Base-by-base conservation (phyloP, 2,329 filamentous ascomycete genomes). In the Trichoderma sp. region DNA sequence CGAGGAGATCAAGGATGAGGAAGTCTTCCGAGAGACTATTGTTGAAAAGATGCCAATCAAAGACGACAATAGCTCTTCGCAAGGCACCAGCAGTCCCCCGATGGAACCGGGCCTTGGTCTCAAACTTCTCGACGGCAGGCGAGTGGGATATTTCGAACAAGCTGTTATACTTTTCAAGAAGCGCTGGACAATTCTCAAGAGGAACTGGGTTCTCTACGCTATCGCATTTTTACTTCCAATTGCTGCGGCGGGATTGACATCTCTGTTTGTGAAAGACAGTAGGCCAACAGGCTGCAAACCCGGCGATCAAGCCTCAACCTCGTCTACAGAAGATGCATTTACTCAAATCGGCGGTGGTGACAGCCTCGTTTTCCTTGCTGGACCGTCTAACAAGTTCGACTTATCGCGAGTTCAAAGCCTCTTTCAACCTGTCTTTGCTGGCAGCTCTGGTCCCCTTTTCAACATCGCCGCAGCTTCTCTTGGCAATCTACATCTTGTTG, bases 171-270 rank as follows among this genome's bases (percentile, higher is more conserved):
- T 97, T 7, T 93, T 96, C 77, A 81, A 84, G 66, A 97, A 97
- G 79, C 87, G 94, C 35, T 81, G 88, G 69, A 93, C 89, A 0
- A 91, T 97, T 43, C 83, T 97, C 63, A 90, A 91, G 74, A 86
- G 91, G 43, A 97, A 95, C 76, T 92, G 89, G 79, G 83, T 95
- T 57, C 91, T 93, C 0, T 94, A 94, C 69, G 76, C 90, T 8
- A 88, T 89, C 2, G 93, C 93, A 0, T 84, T 97, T 47, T 73
- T 93, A 0, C 88, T 97, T 14, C 94, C 94, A 0, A 87, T 97
- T 65, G 83, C 93, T 68, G 92, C 93, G 0, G 91, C 93, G 21
- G 93, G 90, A 0, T 81, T 97, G 19, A 92, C 94, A 0, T 92
- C 91, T 4, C 83, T 96, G 2, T 94, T 95, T 74, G 81, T 97